Percentiles rank a stretch among this genome's conserved stretches.
Evolutionary conservation across 257 asterid species (phyloP).

Genomic region (Nicotiana sylvestris): DNA sequence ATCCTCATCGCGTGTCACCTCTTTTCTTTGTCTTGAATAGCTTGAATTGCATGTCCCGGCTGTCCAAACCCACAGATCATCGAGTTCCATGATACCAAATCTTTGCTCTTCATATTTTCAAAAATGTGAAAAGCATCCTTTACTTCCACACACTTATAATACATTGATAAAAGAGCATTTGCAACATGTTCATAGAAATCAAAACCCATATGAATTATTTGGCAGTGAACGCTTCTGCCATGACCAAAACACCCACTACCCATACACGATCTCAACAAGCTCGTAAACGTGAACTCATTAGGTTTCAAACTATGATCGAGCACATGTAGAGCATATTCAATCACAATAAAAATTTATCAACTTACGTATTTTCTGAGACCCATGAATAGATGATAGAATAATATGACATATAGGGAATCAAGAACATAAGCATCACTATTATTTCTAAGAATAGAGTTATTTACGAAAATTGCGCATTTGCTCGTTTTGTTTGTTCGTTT

Average conservation of each 20-base stretch:
- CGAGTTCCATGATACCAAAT: too few species aligned
- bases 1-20: too few species aligned
- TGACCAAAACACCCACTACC: conserved; percentile 32
- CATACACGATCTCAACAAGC: conserved; percentile 26
- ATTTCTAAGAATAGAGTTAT: too few species aligned
- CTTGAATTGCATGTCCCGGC: conserved; percentile 28
- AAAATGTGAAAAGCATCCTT: conserved; percentile 18
- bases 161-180: conserved; percentile 34
- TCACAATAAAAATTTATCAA: too few species aligned
- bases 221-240: conserved; percentile 32
- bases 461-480: too few species aligned
- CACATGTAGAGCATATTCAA: too few species aligned
- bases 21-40: background rate
- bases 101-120: too few species aligned
- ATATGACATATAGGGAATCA: too few species aligned
- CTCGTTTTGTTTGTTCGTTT: too few species aligned
- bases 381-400: too few species aligned
- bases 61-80: conserved; percentile 29
- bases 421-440: too few species aligned
- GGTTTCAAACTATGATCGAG: conserved; percentile 2
- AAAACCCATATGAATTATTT: conserved; percentile 22
- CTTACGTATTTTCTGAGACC: too few species aligned
- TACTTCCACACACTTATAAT: conserved; percentile 31
- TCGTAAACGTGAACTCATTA: conserved; percentile 24
- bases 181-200: conserved; percentile 12